Evolutionary conservation across 1,284 basidiomycete species (phyloP), one percentile per base, ranked within the genome.

Genomic region (Fomitiporia mediterranea): DNA sequence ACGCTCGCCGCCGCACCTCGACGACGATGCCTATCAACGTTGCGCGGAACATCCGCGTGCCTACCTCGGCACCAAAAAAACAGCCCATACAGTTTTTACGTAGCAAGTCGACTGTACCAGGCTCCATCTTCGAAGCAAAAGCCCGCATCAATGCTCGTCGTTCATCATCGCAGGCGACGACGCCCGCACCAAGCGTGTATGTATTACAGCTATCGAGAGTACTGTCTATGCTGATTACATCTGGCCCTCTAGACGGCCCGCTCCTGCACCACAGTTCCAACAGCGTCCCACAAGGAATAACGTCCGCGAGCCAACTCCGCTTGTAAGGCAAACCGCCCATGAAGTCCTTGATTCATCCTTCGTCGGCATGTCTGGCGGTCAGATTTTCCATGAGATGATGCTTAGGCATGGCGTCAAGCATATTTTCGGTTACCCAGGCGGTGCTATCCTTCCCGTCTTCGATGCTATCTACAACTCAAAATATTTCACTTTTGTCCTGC

Each of bases 311-410:
- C 67, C 73, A 51, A 66, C 77, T 6, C 69, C 72, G 34, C 68
- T 72, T 30, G 72, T 76, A 48, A 78, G 79, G 0, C 74, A 78
- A 2, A 71, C 74, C 13, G 76, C 77, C 4, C 23, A 25, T 15
- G 55, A 61, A 27, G 49, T 57, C 46, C 71, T 90, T 55, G 88
- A 91, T 66, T 79, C 84, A 60, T 83, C 86, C 2, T 98, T 99
- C 67, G 82, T 98, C 56, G 96, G 96, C 59, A 84, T 96, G 74
- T 92, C 93, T 17, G 96, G 96, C 32, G 96, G 96, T 35, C 83
- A 98, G 72, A 98, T 99, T 68, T 98, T 99, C 76, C 94, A 99
- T 72, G 95, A 99, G 74, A 98, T 99, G 96, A 98, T 99, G 93
- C 86, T 95, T 58, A 81, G 96, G 54, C 96, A 99, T 72, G 83